Conservation (phyloP, 345 rosid species). For the Eutrema yunnanense region DNA sequence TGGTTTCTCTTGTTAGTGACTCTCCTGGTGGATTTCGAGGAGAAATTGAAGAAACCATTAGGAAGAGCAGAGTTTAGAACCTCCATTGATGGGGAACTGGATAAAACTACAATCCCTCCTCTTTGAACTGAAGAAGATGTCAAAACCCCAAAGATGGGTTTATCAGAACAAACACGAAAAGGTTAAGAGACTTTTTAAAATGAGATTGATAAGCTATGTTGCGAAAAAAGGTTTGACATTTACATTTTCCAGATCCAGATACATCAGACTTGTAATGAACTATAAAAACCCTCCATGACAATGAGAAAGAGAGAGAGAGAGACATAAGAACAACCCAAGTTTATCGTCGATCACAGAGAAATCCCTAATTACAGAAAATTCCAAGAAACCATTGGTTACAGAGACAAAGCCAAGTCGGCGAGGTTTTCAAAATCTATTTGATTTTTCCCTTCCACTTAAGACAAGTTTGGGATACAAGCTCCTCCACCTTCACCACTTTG, state of each 20-base stretch:
- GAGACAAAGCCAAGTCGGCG: slow-evolving; percentile 1
- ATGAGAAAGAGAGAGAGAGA: slow-evolving; percentile 1
- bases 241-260: slow-evolving; percentile 21
- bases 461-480: slow-evolving; percentile 82
- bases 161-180: background rate
- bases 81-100: slow-evolving; percentile 36
- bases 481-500: slow-evolving; percentile 78
- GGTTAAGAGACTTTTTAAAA: background rate
- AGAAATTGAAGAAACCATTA: slow-evolving; percentile 15
- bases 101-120: background rate
- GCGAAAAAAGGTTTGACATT: background rate
- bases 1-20: slow-evolving; percentile 19
- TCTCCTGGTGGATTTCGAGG: slow-evolving; percentile 29
- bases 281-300: slow-evolving; percentile 9
- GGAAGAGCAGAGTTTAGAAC: slow-evolving; percentile 29
- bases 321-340: slow-evolving; percentile 10
- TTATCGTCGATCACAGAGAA: slow-evolving; percentile 1
- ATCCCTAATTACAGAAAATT: slow-evolving; percentile 23
- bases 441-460: slow-evolving; percentile 15
- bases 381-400: slow-evolving; percentile 16
- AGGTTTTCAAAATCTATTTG: slow-evolving; percentile 9
- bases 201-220: background rate
- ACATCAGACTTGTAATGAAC: slow-evolving; percentile 5
- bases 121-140: background rate
- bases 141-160: slow-evolving; percentile 19